Evolutionary conservation across 768 basidiomycete genomes (phyloP).

Genomic region (Cystobasidium ongulense): DNA sequence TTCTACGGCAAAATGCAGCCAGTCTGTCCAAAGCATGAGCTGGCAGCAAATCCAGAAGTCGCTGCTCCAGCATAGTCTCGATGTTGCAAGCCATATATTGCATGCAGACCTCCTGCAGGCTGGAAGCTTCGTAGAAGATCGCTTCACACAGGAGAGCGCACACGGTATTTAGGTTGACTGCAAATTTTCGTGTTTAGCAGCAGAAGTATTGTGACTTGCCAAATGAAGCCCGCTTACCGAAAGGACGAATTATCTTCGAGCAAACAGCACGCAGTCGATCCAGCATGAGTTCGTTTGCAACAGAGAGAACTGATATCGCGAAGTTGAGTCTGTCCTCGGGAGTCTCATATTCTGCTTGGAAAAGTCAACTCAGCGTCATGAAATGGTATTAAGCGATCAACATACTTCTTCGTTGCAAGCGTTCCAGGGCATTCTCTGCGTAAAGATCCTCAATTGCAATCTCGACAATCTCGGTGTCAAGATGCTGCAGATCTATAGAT

Average conservation of each 20-base stretch:
- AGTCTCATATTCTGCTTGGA: constrained; percentile 61
- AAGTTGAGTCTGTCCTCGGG: constrained; percentile 74
- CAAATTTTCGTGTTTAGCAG: constrained; percentile 43
- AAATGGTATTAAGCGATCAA: constrained; percentile 48
- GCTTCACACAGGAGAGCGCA: constrained; percentile 75
- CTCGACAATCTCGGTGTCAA: constrained; percentile 64
- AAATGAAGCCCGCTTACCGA: constrained; percentile 33
- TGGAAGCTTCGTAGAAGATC: constrained; percentile 61
- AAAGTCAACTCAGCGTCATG: no score
- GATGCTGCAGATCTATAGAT: constrained; percentile 61
- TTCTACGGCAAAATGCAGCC: constrained; percentile 52
- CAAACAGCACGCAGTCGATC: constrained; percentile 75
- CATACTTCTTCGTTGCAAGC: constrained; percentile 47
- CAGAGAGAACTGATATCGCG: constrained; percentile 74
- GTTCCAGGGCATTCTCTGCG: constrained; percentile 52
- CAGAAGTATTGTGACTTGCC: neutral
- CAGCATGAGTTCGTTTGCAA: constrained; percentile 84
- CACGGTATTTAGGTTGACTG: constrained; percentile 63
- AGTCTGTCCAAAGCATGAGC: constrained; percentile 61
- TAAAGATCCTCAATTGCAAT: constrained; percentile 70
- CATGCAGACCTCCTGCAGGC: constrained; percentile 63
- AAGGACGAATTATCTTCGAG: constrained; percentile 57
- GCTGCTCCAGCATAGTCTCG: constrained; percentile 74
- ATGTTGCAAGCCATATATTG: constrained; percentile 71
- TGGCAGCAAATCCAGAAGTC: constrained; percentile 69